Percentiles rank a stretch among this genome's conserved stretches.
Evolutionary conservation across 2,329 filamentous ascomycete genomes (phyloP).

Genomic region (Cladosporium sp.): DNA sequence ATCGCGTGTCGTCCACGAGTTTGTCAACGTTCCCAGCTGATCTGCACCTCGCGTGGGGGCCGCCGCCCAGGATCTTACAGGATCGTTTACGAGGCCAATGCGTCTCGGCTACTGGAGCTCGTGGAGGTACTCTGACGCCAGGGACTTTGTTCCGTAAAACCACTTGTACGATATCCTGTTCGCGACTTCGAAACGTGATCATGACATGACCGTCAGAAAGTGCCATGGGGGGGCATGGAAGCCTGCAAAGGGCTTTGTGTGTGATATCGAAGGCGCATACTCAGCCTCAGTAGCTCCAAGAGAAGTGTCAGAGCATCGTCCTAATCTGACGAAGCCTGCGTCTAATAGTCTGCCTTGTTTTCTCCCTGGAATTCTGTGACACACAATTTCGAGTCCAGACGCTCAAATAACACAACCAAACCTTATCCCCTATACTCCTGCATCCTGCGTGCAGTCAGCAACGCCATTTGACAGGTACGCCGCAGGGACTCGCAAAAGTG

Average conservation of each 20-base stretch:
- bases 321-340: background rate
- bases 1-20: background rate
- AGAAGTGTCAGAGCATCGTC: background rate
- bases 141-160: background rate
- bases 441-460: slow-evolving; percentile 8
- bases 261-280: background rate
- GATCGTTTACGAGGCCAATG: background rate
- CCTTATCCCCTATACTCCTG: slow-evolving; percentile 3
- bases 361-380: background rate
- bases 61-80: background rate
- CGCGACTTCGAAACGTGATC: background rate
- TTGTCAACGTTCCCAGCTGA: background rate
- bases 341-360: background rate
- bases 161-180: no score
- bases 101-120: background rate
- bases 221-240: background rate
- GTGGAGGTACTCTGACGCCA: background rate
- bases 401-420: background rate
- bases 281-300: background rate
- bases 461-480: slow-evolving; percentile 11
- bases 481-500: background rate
- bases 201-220: background rate
- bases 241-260: background rate
- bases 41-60: background rate
- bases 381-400: background rate